Evolutionary conservation across 2,329 filamentous ascomycete genomes (phyloP), one percentile per base, ranked within the genome.

Genomic region (Colletotrichum nymphaeae): DNA sequence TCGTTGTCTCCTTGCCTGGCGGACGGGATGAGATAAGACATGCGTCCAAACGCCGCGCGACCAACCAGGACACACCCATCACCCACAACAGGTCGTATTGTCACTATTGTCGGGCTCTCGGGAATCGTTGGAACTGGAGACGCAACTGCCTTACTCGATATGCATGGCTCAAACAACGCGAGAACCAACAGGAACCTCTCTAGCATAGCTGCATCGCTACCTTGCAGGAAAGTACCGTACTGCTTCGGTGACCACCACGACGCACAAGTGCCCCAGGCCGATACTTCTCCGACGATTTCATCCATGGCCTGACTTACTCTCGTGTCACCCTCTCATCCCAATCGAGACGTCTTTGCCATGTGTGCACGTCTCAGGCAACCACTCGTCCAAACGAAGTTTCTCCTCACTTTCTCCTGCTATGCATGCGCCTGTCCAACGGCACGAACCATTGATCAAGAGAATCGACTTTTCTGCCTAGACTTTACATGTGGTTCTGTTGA

Each of bases 101-200:
- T 69, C 32, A 72, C 55, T n/a, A 26, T 72, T 53, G 59, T 72
- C 24, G 66, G 59, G 59, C 60, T 46, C 55, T 65, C 56, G 67
- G 67, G 56, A 26, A 56, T 65, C 60, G 59, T 56, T 60, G 59
- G 42, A 24, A 60, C 67, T 70, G 24, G 55, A 46, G 55, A 66
- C 53, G 59, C 66, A 69, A 49, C 42, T 60, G 53, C 70, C 69
- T 72, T 72, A 65, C 67, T 64, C 55, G 49, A 63, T 49, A 57
- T 65, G 55, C 70, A 65, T 70, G 42, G 55, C 70, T 70, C 70
- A 73, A 73, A 73, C 67, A 62, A 12, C 32, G 24, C 46, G 26
- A 32, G 59, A 65, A 56, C 67, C 67, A 73, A 70, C 67, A 24
- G 60, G 46, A 70, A 73, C 60, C 26, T 55, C 67, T 55, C 55